Base-by-base conservation (phyloP, 2,329 filamentous ascomycete species). In the Parastagonospora nodorum region DNA sequence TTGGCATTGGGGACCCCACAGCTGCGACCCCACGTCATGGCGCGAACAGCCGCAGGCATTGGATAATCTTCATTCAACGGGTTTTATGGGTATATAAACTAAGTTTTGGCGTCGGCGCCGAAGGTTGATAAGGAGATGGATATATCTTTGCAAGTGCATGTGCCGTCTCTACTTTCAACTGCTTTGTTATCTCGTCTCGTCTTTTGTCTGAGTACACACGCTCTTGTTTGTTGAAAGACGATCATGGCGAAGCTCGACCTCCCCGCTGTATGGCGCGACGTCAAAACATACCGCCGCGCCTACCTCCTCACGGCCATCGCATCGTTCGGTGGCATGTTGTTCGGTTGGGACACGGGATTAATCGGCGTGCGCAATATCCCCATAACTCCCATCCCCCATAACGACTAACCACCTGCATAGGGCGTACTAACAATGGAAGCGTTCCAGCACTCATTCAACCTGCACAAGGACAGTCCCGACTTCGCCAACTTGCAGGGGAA, bases 371-470 rank as follows among this genome's bases (percentile, higher is more conserved):
- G 40, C 16, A 15, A n/a, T n/a, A n/a, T 24, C 3, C 19, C 19
- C 19, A 24, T 5, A n/a, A n/a, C 19, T 24, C 19, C 19, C 19
- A 2, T 40, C 12, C 8, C 16, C 27, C 24, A 9, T 40, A 9
- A 10, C 16, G 15, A 15, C 45, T 52, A 44, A 53, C 28, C 10
- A 2, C 7, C 24, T n/a, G n/a, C n/a, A n/a, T n/a, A n/a, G 55
- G 74, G 74, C 32, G 73, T 77, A 2, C 55, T 78, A 33, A 76
- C 74, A 2, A 77, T 78, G 75, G 64, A 74, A 33, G 70, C 73
- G 2, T 78, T 77, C 58, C 73, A 76, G 44, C 68, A 77, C 50
- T 74, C 69, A 1, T 77, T 77, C 60, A 64, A 63, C 10, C 67
- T 78, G 5, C 55, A 76, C 50, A 52, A 55, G 8, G 41, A 69